Base-by-base conservation (phyloP, 805 yeast genomes). In the Ogataea glucozyma region DNA sequence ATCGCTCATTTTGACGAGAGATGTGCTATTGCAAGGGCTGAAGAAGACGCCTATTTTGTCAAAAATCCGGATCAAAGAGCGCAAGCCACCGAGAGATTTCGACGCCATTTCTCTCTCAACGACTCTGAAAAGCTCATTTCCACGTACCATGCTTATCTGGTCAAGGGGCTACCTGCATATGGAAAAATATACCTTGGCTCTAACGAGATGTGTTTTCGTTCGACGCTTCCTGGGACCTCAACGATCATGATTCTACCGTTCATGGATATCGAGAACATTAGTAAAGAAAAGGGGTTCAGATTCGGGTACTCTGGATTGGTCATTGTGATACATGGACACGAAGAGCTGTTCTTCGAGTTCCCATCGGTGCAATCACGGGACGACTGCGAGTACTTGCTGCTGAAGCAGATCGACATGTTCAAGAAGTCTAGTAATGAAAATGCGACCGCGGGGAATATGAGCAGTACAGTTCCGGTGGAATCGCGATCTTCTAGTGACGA, bases 211-310 rank as follows among this genome's bases (percentile, higher is more conserved):
- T 90, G 96, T 49, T 91, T 85, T 64, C 70, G 93, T 47, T 83
- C 95, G 26, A 67, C 88, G 26, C 56, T 88, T 3, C 95, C 95
- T 0, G 93, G 95, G 0, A 72, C 85, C 0, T 75, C 77, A 26
- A 85, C 95, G 1, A 78, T 78, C 44, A 87, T 91, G 96, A 78
- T 89, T 6, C 63, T 91, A 7, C 98, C 98, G 0, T 65, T 85
- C 29, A 56, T 57, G 4, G 95, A 88, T 54, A 67, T 91, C 20
- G 95, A 85, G 51, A 79, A 74, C 35, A 82, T 85, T 40, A 73
- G 75, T 40, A 77, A 74, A 47, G 89, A 83, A 52, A 78, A 75
- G 36, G 89, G 91, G 0, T 76, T 80, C 48, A 69, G 85, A 49
- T 77, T 88, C 55, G 80, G 80, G 0, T 86, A 84, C 57, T 75